Evolutionary conservation across 2,329 filamentous ascomycete species (phyloP).

Genomic region (Colletotrichum tanaceti): DNA sequence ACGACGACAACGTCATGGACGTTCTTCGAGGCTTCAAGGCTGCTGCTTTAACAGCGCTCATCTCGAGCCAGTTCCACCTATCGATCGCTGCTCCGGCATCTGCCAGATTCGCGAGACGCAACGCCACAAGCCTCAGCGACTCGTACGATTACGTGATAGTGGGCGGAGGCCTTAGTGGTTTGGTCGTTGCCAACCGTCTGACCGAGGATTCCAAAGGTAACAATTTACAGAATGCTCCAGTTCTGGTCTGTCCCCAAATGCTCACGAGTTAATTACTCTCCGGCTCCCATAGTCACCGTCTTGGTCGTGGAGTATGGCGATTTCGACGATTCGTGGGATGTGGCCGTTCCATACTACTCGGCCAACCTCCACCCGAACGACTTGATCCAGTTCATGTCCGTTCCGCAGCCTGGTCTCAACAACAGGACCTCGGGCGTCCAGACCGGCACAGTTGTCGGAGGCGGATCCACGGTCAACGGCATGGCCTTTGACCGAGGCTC

Average conservation of each 20-base stretch:
- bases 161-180: constrained; percentile 51
- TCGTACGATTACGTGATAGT: constrained; percentile 53
- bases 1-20: constrained; percentile 4
- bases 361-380: constrained; percentile 40
- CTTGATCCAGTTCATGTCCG: constrained; percentile 47
- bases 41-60: not conserved
- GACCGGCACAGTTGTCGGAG: constrained; percentile 44
- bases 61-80: constrained; percentile 10
- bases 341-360: constrained; percentile 37
- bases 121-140: not conserved
- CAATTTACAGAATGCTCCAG: not conserved
- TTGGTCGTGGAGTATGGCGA: constrained; percentile 46
- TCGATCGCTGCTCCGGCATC: constrained; percentile 7
- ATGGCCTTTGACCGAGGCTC: constrained; percentile 60
- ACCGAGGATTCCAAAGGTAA: constrained; percentile 47
- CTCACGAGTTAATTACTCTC: too few species aligned
- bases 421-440: constrained; percentile 44
- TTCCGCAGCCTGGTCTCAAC: constrained; percentile 47
- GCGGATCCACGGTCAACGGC: constrained; percentile 48
- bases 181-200: constrained; percentile 52
- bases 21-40: constrained; percentile 2
- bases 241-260: not conserved
- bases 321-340: constrained; percentile 31
- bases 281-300: constrained; percentile 42
- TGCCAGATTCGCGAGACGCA: constrained; percentile 26